phyloP scores from a whole-genome alignment of 805 yeast species.

The Lipomyces orientalis region DNA sequence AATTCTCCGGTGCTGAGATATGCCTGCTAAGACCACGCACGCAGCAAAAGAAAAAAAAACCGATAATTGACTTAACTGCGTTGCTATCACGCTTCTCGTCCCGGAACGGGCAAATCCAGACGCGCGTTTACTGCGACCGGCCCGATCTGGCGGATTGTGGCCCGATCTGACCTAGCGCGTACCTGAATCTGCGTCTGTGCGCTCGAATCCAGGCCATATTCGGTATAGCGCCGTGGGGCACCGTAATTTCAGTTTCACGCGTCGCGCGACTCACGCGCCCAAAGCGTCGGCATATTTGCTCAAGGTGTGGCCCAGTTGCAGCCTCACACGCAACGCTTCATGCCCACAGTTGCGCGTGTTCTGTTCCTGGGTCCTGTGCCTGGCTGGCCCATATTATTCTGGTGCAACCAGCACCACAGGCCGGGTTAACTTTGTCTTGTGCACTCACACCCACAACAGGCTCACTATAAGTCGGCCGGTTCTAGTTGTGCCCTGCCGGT shows the following conservation, averaged over 20 bases:
- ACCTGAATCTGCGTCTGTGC: not conserved
- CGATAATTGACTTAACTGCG: no score
- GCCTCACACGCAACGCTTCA: not conserved
- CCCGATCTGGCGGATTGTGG: not conserved
- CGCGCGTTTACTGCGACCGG: not conserved
- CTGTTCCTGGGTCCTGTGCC: conserved; percentile 1
- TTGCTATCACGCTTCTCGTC: not conserved
- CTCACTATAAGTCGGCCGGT: not conserved
- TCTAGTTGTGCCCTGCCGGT: not conserved
- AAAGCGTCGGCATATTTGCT: not conserved
- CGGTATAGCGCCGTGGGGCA: not conserved
- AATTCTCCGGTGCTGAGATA: not conserved
- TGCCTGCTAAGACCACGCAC: no score
- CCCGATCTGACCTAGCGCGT: not conserved
- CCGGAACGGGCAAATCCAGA: not conserved
- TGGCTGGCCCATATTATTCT: not conserved
- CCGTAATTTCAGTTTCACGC: not conserved
- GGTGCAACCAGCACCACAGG: not conserved
- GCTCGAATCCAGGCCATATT: not conserved
- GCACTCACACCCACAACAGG: not conserved
- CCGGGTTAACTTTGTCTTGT: no score
- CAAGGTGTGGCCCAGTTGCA: not conserved
- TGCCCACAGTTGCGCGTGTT: not conserved
- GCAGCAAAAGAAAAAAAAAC: no score
- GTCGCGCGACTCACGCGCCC: not conserved